phyloP scores from a whole-genome alignment of 257 asterid genomes.

The Petunia axillaris region DNA sequence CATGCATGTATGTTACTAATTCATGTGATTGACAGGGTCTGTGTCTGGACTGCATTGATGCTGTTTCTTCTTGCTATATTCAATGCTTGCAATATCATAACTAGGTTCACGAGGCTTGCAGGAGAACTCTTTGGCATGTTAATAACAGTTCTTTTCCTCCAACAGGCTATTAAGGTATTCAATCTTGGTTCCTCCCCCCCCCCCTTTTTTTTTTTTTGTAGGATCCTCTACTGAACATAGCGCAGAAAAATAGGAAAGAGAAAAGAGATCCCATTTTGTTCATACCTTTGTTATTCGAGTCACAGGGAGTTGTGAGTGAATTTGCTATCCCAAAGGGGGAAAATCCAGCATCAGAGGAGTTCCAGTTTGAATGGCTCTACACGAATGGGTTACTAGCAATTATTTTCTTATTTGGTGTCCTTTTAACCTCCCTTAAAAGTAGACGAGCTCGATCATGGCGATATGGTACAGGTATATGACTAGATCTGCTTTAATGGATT shows the following conservation, averaged over 20 bases:
- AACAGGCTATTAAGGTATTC: conserved; percentile 83
- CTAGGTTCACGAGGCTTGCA: conserved; percentile 85
- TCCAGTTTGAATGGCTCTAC: conserved; percentile 82
- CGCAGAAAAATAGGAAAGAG: neutral
- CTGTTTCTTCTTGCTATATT: conserved; percentile 78
- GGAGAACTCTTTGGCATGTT: conserved; percentile 96
- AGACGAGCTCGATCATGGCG: conserved; percentile 91
- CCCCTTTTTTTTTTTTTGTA: no score
- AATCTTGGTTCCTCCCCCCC: no score
- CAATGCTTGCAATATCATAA: conserved; percentile 75
- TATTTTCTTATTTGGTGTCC: conserved; percentile 76
- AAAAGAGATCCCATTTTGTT: neutral
- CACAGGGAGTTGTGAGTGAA: conserved; percentile 85
- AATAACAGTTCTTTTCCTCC: conserved; percentile 81
- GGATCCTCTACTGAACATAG: neutral
- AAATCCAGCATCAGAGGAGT: conserved; percentile 48
- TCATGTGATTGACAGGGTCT: conserved; percentile 58
- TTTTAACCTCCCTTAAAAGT: conserved; percentile 72
- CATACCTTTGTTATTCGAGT: conserved; percentile 25
- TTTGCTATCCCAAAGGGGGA: conserved; percentile 70
- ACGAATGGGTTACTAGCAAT: conserved; percentile 76
- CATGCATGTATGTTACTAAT: conserved; percentile 11
- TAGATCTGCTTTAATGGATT: conserved; percentile 12
- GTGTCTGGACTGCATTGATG: conserved; percentile 85
- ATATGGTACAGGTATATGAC: conserved; percentile 72